Evolutionary conservation across 2,329 filamentous ascomycete genomes (phyloP), one percentile per base, ranked within the genome.

Genomic region (Penicillium sp.): DNA sequence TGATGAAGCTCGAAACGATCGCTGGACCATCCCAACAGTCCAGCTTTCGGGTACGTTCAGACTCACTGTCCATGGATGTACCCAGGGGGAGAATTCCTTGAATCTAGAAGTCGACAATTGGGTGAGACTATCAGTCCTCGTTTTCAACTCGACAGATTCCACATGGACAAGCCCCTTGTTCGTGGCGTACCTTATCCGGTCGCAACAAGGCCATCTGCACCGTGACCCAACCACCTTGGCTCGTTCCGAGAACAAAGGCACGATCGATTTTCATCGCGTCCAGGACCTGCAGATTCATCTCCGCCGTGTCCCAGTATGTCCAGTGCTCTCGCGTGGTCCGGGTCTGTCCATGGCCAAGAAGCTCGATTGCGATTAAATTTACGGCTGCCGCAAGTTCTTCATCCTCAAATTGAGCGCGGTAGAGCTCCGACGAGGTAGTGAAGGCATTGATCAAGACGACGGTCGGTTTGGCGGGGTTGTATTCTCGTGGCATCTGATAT

Each of bases 281-380:
- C 70, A 83, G 68, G 1, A 79, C 76, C 64, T 83, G 78, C 28
- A 70, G 44, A 9, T 74, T 73, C 74, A 82, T 77, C 46, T 71
- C 67, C 1, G 75, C 75, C 0, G 74, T 72, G 55, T 78, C 76
- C 77, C 77, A 80, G 57, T 80, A 80, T 5, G 76, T 80, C 56
- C 70, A 80, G 40, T 76, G 67, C 48, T 75, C 70, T 3, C 59
- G 53, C 24, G 65, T 61, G 5, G 70, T 69, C 8, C 70, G 63
- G 4, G 76, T 79, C 48, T 72, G 60, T 4, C 77, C 76, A 57
- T 80, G 76, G 24, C 77, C 77, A 9, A 79, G 68, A 4, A 73
- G 68, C 58, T 80, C 77, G 49, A 80, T 76, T 11, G 76, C 73
- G n/a, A 80, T 52, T 5, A 80, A 63, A 50, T 79, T 79, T 61